Base-by-base conservation (phyloP, 1,139 yeast genomes). In the Taphrina sp. region DNA sequence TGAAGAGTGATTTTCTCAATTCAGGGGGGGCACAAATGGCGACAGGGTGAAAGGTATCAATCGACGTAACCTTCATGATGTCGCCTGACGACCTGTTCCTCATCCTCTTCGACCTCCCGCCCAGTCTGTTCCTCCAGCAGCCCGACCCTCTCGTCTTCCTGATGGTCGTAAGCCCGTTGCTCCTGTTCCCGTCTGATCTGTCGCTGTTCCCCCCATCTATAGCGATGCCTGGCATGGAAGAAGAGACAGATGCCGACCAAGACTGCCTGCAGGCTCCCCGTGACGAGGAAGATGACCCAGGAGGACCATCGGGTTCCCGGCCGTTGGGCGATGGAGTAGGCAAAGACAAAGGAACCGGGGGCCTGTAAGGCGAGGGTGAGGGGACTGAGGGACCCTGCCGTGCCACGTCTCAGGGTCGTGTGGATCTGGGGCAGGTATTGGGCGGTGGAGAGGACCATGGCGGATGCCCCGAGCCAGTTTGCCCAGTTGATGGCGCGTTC, bases 331-430 rank as follows among this genome's bases (percentile, higher is more conserved):
- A 88, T 71, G 2, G 87, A 81, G 14, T 80, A 76, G 0, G 94
- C 79, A 82, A 92, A 87, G 1, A 85, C 61, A 63, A 79, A 83
- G 23, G 95, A 95, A 12, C 96, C 96, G 0, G 96, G 96, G 16
- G 95, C 86, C 67, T 88, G 96, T 61, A 88, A 77, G 55, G 82
- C 72, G 92, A 88, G 85, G 88, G 85, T 86, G 4, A 83, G 79
- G 20, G 85, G 74, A 0, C 95, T 85, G 34, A 88, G 74, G 0
- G 90, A 82, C 1, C 95, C 96, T 0, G 94, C 83, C 63, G 83
- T 90, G 64, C 83, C 83, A 58, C 86, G 74, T 1, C 64, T 67
- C 65, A 75, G 82, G 0, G 95, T 87, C 29, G 92, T 85, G 62
- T 73, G 70, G 10, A 88, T 76, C 68, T 88, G 96, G 0, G 96